Base-by-base conservation (phyloP, 495 filamentous ascomycete species). In the Podospora didyma region DNA sequence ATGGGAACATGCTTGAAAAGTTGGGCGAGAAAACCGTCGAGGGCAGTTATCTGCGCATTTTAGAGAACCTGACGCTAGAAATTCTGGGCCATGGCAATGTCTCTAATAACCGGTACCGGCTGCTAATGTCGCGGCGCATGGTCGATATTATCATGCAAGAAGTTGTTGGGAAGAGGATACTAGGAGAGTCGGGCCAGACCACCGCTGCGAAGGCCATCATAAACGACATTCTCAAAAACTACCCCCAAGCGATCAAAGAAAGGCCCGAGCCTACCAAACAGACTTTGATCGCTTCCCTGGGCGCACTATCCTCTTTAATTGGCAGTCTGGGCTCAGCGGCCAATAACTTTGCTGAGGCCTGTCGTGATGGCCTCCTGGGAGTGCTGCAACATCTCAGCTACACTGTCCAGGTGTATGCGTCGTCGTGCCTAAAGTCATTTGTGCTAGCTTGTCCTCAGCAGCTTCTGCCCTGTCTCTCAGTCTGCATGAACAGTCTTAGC, bases 301-400 rank as follows among this genome's bases (percentile, higher is more conserved):
- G 90, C 62, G 88, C 91, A 7, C 72, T 97, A 11, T 79, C 89
- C 0, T 87, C 90, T 2, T 72, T 97, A 39, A 88, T 96, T 51
- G 79, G 78, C 31, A 87, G 84, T 0, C 77, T 97, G 24, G 93
- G 92, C 2, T 90, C 94, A 21, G 90, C 91, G 21, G 82, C 89
- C 41, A 87, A 81, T 50, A 76, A 72, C 45, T 80, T 94, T 62
- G 87, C 89, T 5, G 94, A 99, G 54, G 67, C 74, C 22, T 93
- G 89, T 63, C 83, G 92, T 22, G 94, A 97, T 67, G 89, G 87
- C 11, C 78, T 99, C 24, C 76, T 97, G 35, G 92, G 97, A 64
- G 90, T 96, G 11, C 75, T 97, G 3, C 88, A 96, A 62, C 95
- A 99, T 66, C 90, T 92, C 2, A 97, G 89, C 73, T 97, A 97